Base-by-base conservation (phyloP, 2,329 filamentous ascomycete species). In the Periconia sp. region DNA sequence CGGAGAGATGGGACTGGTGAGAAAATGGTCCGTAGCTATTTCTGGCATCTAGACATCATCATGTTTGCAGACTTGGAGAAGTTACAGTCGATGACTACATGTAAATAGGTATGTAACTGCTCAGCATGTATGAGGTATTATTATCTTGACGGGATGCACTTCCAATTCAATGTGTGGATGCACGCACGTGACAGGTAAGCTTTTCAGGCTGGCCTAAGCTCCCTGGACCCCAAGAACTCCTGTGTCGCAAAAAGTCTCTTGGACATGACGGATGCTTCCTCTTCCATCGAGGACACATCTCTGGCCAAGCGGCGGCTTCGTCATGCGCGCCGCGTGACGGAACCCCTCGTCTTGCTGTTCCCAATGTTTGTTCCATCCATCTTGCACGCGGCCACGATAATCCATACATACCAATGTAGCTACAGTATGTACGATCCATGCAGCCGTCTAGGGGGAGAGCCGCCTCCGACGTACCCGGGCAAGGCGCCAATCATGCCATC, bases 301-400 rank as follows among this genome's bases (percentile, higher is more conserved):
- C 43, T 17, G 14, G 66, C 67, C 65, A 66, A 69, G 64, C 52
- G 55, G 50, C 45, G 52, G 43, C 56, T 57, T 61, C 54, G 55
- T 56, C 49, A 58, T 30, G 43, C 61, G 59, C 56, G 59, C 31
- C 41, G 43, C 61, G 59, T 57, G 59, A 35, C 41, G 30, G 41
- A 11, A n/a, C 18, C 19, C 18, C 23, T 27, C 23, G 23, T 27
- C 8, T 27, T 27, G 23, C 23, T 27, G 20, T 45, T 18, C 23
- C 7, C 17, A 40, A 50, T 23, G 18, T 11, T n/a, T n/a, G 11
- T 19, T 45, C 20, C 11, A 11, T 27, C n/a, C 6, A 3, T 30
- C 23, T 45, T 31, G 18, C 17, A 45, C 23, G 8, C 23, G 23
- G 23, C 23, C 23, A 27, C 23, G 23, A 27, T 27, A 27, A 27